Evolutionary conservation across 108 stramenopile species (phyloP), one percentile per base, ranked within the genome.

Genomic region (Discostella pseudostelligera): DNA sequence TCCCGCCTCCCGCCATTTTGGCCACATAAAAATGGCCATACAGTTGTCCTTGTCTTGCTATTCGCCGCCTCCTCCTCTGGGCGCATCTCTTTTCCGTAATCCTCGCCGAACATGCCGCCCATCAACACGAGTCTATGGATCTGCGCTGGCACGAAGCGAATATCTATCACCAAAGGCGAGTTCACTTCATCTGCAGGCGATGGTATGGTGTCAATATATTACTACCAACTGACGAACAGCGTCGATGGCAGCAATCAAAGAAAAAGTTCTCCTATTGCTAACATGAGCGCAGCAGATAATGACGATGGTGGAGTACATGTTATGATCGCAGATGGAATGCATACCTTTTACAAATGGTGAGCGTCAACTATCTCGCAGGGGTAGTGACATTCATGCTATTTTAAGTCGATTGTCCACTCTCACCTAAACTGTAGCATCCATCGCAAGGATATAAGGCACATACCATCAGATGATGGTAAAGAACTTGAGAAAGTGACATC

Each of bases 261-360:
- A 13, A 37, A 51, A 51, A 37, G 65, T 22, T 55, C 53, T 50
- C 42, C 65, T 13, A 24, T n/a, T 17, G 35, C 25, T 12, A 37
- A 50, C 20, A 48, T 35, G 43, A 47, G 67, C 42, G 21, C 39
- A 20, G 42, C 25, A 1, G 39, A 44, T 24, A 47, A 39, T 22
- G 62, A 37, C 13, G 62, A 76, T 26, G 47, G 56, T 36, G 44
- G 58, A 24, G 32, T 77, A 29, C 76, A 77, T 65, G 39, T 77
- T 47, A 32, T 69, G 36, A 45, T 69, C 13, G 59, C 76, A 8
- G 76, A 77, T 65, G 76, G 76, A 17, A 39, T 39, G 2, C 39
- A 65, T 65, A 77, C 76, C 8, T 77, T 59, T 56, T 59, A 77
- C 49, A 39, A 68, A 24, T 32, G 53, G 73, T 74, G 53, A 55